Evolutionary conservation across 1,284 basidiomycete genomes (phyloP).

Genomic region (Boletus mariae): DNA sequence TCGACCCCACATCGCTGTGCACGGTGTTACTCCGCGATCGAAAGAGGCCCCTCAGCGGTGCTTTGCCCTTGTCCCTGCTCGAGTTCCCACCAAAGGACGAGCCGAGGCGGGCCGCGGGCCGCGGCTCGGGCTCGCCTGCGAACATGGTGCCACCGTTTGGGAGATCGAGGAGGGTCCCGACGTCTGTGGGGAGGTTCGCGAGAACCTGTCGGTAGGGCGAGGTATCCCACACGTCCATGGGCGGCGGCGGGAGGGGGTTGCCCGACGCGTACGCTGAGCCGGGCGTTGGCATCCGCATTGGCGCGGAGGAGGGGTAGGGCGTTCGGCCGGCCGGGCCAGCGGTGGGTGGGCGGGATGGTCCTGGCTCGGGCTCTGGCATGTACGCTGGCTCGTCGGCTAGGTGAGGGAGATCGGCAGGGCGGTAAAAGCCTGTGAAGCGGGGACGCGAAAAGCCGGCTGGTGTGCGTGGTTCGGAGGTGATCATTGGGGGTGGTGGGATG

Average conservation of each 20-base stretch:
- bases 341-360: constrained; percentile 7
- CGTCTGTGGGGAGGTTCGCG: constrained; percentile 43
- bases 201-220: constrained; percentile 47
- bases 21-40: constrained; percentile 24
- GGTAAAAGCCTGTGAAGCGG: constrained; percentile 32
- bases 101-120: constrained; percentile 18
- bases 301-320: constrained; percentile 12
- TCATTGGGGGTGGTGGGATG: constrained; percentile 24
- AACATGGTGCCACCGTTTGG: constrained; percentile 12
- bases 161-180: constrained; percentile 33
- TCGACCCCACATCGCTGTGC: constrained; percentile 13
- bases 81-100: constrained; percentile 23
- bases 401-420: constrained; percentile 12
- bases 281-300: constrained; percentile 7
- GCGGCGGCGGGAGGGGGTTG: constrained; percentile 52
- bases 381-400: constrained; percentile 1
- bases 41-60: constrained; percentile 23
- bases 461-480: constrained; percentile 9
- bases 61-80: constrained; percentile 27
- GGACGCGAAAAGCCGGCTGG: constrained; percentile 14
- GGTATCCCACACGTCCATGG: constrained; percentile 46
- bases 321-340: constrained; percentile 15
- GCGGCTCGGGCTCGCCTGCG: constrained; percentile 6
- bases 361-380: constrained; percentile 4
- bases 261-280: background rate